Evolutionary conservation across 202 grass and related monocot species (phyloP).

Genomic region (Schoenoplectus tabernaemontani): DNA sequence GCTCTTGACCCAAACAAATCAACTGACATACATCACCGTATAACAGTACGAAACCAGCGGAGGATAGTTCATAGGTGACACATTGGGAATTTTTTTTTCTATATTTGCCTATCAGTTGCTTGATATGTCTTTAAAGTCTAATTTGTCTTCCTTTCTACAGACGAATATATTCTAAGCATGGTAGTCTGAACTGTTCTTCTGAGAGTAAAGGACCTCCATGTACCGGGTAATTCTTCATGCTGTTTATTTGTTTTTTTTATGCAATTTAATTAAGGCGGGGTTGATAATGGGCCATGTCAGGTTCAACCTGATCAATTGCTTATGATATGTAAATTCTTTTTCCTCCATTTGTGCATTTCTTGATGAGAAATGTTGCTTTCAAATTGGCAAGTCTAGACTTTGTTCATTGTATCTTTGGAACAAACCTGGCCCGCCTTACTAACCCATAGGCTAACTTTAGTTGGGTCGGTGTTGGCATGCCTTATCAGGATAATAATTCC

Average conservation of each 20-base stretch:
- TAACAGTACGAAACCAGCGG: constrained; percentile 88
- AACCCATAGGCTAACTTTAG: not conserved
- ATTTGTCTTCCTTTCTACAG: constrained; percentile 32
- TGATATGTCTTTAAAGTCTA: constrained; percentile 1
- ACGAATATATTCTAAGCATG: constrained; percentile 67
- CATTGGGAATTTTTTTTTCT: not conserved
- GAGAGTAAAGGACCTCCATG: constrained; percentile 88
- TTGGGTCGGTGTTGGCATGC: not conserved
- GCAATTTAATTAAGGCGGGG: not conserved
- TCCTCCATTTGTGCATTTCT: not conserved
- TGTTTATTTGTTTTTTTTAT: not conserved
- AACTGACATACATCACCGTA: constrained; percentile 84
- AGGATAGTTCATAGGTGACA: constrained; percentile 70
- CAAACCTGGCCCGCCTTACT: not conserved
- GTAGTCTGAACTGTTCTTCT: constrained; percentile 79
- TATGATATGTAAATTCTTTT: not conserved
- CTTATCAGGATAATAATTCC: not conserved
- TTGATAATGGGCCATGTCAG: not conserved
- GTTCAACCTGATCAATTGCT: not conserved
- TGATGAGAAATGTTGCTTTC: not conserved
- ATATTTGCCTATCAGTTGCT: not conserved
- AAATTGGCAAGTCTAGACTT: not conserved
- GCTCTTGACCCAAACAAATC: constrained; percentile 89
- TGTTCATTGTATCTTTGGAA: not conserved
- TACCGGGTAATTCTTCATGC: constrained; percentile 44